phyloP scores from a whole-genome alignment of 805 yeast genomes.

The Wickerhamiella azyma region DNA sequence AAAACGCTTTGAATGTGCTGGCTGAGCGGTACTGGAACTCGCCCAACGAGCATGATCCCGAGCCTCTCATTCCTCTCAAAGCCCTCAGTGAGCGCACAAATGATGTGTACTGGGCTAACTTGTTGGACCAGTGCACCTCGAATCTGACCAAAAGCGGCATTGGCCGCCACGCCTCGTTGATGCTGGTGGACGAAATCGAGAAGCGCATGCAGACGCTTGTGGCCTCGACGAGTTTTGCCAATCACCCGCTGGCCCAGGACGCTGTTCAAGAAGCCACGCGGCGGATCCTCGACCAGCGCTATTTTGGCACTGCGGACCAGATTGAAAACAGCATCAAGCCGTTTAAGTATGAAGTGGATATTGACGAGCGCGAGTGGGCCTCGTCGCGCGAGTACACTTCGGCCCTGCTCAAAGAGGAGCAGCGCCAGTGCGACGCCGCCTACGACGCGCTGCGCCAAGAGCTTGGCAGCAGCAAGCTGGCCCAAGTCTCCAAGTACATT shows the following conservation, averaged over 20 bases:
- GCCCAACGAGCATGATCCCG: constrained; percentile 27
- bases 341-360: constrained; percentile 90
- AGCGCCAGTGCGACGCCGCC: constrained; percentile 63
- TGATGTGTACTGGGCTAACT: constrained; percentile 78
- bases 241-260: constrained; percentile 74
- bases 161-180: constrained; percentile 74
- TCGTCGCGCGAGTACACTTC: constrained; percentile 67
- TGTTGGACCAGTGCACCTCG: constrained; percentile 71
- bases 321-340: constrained; percentile 98
- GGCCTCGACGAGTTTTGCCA: constrained; percentile 58
- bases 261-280: constrained; percentile 77
- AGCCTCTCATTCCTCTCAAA: constrained; percentile 3
- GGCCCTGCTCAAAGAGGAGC: constrained; percentile 64
- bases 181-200: constrained; percentile 67
- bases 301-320: constrained; percentile 89
- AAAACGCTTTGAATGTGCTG: constrained; percentile 67
- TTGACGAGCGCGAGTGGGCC: constrained; percentile 91
- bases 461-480: constrained; percentile 73
- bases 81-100: constrained; percentile 34
- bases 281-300: constrained; percentile 62
- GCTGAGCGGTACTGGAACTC: constrained; percentile 91
- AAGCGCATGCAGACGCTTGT: constrained; percentile 66
- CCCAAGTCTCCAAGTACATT: constrained; percentile 63
- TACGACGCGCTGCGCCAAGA: constrained; percentile 45
- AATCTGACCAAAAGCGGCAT: constrained; percentile 84